phyloP scores from a whole-genome alignment of 2,329 filamentous ascomycete species.

The Aaosphaeria pasadenensis region DNA sequence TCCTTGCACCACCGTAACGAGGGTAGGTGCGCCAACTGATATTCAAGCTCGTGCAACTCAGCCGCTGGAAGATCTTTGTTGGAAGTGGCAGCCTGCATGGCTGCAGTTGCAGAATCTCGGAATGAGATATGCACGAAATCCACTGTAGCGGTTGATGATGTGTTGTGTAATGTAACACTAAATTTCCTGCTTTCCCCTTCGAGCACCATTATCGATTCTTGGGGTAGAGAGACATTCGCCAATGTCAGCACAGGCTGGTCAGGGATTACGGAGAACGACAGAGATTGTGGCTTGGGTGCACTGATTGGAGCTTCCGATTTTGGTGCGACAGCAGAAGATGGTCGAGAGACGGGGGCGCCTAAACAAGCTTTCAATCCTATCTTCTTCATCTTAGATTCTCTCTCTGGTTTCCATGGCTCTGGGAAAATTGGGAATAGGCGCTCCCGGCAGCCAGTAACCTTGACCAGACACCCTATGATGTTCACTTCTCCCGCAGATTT shows the following conservation, averaged over 20 bases:
- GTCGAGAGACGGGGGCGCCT: conserved; percentile 48
- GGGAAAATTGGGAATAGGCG: conserved; percentile 81
- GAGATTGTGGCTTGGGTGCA: conserved; percentile 36
- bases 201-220: conserved; percentile 86
- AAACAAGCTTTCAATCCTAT: conserved; percentile 57
- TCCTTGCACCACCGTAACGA: conserved; percentile 54
- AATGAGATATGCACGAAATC: conserved; percentile 87
- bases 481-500: conserved; percentile 65
- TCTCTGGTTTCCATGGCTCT: conserved; percentile 69
- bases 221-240: conserved; percentile 72
- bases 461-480: conserved; percentile 75
- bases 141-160: conserved; percentile 65
- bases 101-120: conserved; percentile 78
- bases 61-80: conserved; percentile 74
- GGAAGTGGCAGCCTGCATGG: conserved; percentile 70
- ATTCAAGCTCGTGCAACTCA: conserved; percentile 82
- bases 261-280: conserved; percentile 72
- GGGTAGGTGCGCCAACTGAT: conserved; percentile 70
- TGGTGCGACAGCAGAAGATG: conserved; percentile 30
- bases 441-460: conserved; percentile 77
- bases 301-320: conserved; percentile 1
- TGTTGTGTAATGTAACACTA: conserved; percentile 75
- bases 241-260: conserved; percentile 75
- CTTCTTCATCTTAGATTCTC: conserved; percentile 71
- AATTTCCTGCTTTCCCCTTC: conserved; percentile 83